A percentile compares a stretch with the other conserved stretches of the same genome.
phyloP scores from a whole-genome alignment of 2,329 filamentous ascomycete species.

The Chaetomiaceae sp. region DNA sequence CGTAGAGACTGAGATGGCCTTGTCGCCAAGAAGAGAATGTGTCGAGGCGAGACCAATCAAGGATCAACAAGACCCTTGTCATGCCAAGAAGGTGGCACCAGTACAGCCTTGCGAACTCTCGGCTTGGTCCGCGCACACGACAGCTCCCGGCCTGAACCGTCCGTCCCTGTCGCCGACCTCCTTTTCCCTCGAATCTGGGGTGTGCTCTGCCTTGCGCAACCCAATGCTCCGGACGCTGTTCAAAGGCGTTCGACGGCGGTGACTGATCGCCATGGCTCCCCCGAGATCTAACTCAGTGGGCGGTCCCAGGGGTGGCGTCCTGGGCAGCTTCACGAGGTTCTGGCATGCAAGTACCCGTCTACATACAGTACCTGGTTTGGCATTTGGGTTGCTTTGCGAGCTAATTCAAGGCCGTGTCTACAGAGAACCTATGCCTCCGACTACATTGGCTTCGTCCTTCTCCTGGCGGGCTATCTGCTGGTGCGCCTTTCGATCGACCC shows the following conservation, averaged over 20 bases:
- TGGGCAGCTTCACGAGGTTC: conserved; percentile 38
- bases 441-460: conserved; percentile 70
- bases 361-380: too few relatives aligned
- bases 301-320: conserved; percentile 21
- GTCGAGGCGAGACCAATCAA: background rate
- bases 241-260: conserved; percentile 39
- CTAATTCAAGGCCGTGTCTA: conserved; percentile 16
- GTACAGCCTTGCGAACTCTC: background rate
- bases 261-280: conserved; percentile 42
- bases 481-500: conserved; percentile 38
- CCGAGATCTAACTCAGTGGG: conserved; percentile 19
- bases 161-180: too few relatives aligned
- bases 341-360: conserved; percentile 45
- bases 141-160: background rate
- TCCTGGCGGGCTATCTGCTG: conserved; percentile 64
- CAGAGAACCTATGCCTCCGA: conserved; percentile 83
- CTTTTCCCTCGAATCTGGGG: background rate
- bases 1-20: too few relatives aligned
- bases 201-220: too few relatives aligned
- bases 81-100: background rate
- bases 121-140: background rate
- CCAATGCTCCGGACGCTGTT: conserved; percentile 38
- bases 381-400: background rate
- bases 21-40: too few relatives aligned
- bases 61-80: background rate